Conservation (phyloP, 2,329 filamentous ascomycete genomes). For the Fonsecaea multimorphosa region DNA sequence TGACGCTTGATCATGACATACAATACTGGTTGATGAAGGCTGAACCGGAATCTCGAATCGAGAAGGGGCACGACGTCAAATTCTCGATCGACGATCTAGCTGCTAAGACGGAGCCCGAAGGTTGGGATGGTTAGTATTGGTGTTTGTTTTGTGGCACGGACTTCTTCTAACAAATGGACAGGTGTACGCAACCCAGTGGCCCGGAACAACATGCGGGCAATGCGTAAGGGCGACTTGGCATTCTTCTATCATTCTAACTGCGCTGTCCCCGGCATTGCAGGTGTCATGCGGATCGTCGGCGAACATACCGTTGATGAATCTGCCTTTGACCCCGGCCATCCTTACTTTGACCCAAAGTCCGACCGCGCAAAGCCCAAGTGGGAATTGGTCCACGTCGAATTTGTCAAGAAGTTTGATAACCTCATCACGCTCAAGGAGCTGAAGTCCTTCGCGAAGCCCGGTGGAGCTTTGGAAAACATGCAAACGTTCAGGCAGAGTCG, state of each 20-base stretch:
- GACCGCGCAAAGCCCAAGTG: slow-evolving; percentile 74
- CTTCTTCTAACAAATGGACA: slow-evolving; percentile 20
- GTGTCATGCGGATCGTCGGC: slow-evolving; percentile 84
- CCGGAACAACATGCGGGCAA: slow-evolving; percentile 85
- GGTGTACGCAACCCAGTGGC: slow-evolving; percentile 55
- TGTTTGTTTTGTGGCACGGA: neutral
- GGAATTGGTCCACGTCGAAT: slow-evolving; percentile 88
- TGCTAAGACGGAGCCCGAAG: slow-evolving; percentile 74
- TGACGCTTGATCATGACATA: slow-evolving; percentile 38
- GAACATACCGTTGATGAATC: slow-evolving; percentile 82
- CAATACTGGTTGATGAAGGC: slow-evolving; percentile 85
- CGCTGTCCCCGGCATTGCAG: slow-evolving; percentile 85
- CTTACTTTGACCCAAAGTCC: slow-evolving; percentile 84
- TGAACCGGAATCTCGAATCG: slow-evolving; percentile 83
- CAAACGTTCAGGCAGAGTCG: slow-evolving; percentile 83
- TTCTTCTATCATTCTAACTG: slow-evolving; percentile 98
- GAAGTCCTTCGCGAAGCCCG: slow-evolving; percentile 65
- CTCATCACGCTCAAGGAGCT: slow-evolving; percentile 75
- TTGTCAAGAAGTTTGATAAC: slow-evolving; percentile 78
- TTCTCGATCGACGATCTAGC: slow-evolving; percentile 94
- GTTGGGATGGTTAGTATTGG: slow-evolving; percentile 78
- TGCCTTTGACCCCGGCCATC: slow-evolving; percentile 72
- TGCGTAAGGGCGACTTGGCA: slow-evolving; percentile 88
- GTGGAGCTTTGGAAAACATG: slow-evolving; percentile 70
- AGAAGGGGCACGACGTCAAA: slow-evolving; percentile 85